phyloP scores from a whole-genome alignment of 331 rosid species.

The Cydonia oblonga region DNA sequence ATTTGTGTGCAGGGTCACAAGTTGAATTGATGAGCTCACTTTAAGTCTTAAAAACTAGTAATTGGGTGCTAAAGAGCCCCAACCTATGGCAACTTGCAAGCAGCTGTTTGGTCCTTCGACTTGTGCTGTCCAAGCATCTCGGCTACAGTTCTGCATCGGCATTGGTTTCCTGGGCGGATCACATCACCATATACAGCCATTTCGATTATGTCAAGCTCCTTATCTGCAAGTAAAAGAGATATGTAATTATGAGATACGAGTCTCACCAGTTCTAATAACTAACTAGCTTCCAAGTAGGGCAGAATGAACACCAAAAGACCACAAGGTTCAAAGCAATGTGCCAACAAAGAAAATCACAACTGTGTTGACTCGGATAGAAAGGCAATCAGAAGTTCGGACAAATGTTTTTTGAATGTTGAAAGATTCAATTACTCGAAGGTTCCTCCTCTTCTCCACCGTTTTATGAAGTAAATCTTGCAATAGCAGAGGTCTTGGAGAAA shows the following conservation, averaged over 20 bases:
- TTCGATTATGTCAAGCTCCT: conserved; percentile 85
- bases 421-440: no score
- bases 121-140: conserved; percentile 80
- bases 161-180: conserved; percentile 74
- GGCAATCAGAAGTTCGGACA: no score
- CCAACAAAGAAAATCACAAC: no score
- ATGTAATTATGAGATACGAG: background rate
- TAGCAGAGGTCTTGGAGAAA: background rate
- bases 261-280: no score
- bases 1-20: background rate
- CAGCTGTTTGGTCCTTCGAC: conserved; percentile 44
- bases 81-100: conserved; percentile 65
- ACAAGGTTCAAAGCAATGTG: no score
- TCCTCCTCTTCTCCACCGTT: no score
- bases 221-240: conserved; percentile 41
- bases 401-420: no score
- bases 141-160: conserved; percentile 79
- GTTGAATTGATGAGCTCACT: no score
- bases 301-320: no score
- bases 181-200: conserved; percentile 98
- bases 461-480: no score
- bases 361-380: no score
- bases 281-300: no score
- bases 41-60: background rate
- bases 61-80: conserved; percentile 1